phyloP scores from a whole-genome alignment of 1,139 yeast genomes.

The Kodamaea sp. region DNA sequence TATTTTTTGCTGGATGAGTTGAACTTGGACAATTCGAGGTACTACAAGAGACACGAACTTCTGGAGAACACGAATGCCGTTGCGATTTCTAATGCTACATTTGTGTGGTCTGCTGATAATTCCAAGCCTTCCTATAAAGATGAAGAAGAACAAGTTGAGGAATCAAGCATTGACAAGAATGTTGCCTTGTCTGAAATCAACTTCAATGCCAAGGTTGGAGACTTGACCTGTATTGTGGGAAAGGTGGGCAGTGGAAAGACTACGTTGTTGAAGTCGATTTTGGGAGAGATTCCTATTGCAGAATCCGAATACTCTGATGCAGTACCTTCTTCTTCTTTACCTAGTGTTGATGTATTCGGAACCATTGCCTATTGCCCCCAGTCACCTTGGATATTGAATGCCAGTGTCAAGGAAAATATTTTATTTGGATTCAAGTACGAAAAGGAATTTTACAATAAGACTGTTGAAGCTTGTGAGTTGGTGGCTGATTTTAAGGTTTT shows the following conservation, averaged over 20 bases:
- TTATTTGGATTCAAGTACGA: slow-evolving; percentile 36
- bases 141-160: slow-evolving; percentile 25
- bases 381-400: slow-evolving; percentile 42
- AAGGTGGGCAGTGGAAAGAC: slow-evolving; percentile 80
- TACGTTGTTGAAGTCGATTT: slow-evolving; percentile 58
- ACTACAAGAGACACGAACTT: slow-evolving; percentile 17
- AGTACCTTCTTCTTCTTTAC: slow-evolving; percentile 2
- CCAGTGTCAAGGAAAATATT: slow-evolving; percentile 42
- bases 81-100: slow-evolving; percentile 13
- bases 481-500: slow-evolving; percentile 32
- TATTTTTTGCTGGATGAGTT: slow-evolving; percentile 35
- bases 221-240: slow-evolving; percentile 73
- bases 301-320: slow-evolving; percentile 19
- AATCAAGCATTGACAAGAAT: slow-evolving; percentile 7
- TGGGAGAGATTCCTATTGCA: slow-evolving; percentile 46
- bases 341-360: slow-evolving; percentile 15
- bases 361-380: slow-evolving; percentile 24
- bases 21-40: neutral
- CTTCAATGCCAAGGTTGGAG: slow-evolving; percentile 59
- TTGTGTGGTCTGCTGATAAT: slow-evolving; percentile 12
- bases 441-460: slow-evolving; percentile 27
- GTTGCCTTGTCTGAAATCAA: slow-evolving; percentile 54
- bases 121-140: slow-evolving; percentile 1
- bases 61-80: slow-evolving; percentile 12
- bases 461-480: slow-evolving; percentile 38